A percentile compares a stretch with the other conserved stretches of the same genome.
Evolutionary conservation across 805 yeast species (phyloP).

Genomic region (Lipomyces chichibuensis): DNA sequence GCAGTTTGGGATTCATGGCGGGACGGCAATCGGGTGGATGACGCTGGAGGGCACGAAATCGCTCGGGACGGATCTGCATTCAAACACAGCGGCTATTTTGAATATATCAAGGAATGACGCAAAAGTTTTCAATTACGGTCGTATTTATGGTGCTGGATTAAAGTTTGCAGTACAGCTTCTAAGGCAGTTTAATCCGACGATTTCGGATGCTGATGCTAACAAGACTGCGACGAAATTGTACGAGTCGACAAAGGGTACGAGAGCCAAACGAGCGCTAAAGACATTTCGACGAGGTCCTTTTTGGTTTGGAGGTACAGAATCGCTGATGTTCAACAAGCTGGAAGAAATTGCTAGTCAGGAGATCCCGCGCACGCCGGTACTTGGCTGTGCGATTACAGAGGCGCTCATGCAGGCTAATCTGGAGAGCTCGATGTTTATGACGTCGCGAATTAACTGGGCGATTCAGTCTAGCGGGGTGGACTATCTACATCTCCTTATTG

Average conservation of each 20-base stretch:
- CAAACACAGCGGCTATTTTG: conserved; percentile 86
- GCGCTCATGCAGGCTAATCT: conserved; percentile 73
- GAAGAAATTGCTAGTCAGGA: conserved; percentile 84
- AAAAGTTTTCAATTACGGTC: conserved; percentile 91
- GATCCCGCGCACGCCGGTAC: conserved; percentile 82
- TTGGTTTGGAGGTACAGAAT: conserved; percentile 86
- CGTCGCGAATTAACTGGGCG: conserved; percentile 96
- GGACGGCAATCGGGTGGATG: conserved; percentile 99
- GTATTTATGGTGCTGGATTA: conserved; percentile 97
- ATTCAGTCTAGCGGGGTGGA: conserved; percentile 98
- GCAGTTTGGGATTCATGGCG: conserved; percentile 85
- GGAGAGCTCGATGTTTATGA: conserved; percentile 66
- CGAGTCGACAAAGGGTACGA: conserved; percentile 77
- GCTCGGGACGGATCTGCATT: conserved; percentile 92
- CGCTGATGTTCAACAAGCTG: conserved; percentile 83
- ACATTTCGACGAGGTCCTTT: conserved; percentile 42
- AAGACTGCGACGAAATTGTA: conserved; percentile 69
- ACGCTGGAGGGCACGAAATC: conserved; percentile 91
- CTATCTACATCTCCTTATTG: conserved; percentile 79
- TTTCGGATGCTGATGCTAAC: conserved; percentile 68
- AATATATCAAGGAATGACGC: conserved; percentile 92
- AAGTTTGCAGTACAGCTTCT: conserved; percentile 84
- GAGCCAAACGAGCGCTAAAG: conserved; percentile 44
- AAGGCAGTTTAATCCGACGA: conserved; percentile 75
- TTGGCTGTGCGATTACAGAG: conserved; percentile 90